These are phyloP conservation scores for Dimargaris cristalligena DNA, from an alignment of 192 early-diverging fungal species.

Conservation along the genomic window DNA sequence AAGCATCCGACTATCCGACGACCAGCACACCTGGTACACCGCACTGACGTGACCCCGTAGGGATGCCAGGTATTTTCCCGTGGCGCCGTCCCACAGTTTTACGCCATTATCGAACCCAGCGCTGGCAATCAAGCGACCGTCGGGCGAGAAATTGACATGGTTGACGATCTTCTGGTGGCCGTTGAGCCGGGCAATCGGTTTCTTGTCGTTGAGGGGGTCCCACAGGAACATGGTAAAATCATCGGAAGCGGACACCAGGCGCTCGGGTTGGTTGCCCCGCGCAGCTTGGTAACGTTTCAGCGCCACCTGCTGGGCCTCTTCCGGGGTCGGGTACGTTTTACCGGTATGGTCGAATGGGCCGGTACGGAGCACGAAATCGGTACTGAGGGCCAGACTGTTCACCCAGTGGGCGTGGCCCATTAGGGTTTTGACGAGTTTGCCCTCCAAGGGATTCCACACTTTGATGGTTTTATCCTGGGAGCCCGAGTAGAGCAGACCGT, in stretches of 20 bases:
- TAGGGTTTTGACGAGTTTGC: conserved; percentile 67
- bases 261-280: conserved; percentile 49
- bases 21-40: conserved; percentile 94
- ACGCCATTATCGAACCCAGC: conserved; percentile 95
- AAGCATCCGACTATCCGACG: conserved; percentile 80
- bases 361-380: conserved; percentile 78
- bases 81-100: conserved; percentile 87
- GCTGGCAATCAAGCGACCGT: conserved; percentile 73
- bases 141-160: conserved; percentile 85
- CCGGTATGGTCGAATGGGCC: conserved; percentile 81
- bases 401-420: conserved; percentile 96
- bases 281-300: conserved; percentile 56
- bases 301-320: conserved; percentile 58
- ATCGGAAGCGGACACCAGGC: conserved; percentile 84
- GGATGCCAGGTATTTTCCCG: conserved; percentile 80
- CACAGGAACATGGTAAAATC: conserved; percentile 97
- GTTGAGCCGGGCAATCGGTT: conserved; percentile 64
- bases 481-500: conserved; percentile 80
- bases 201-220: conserved; percentile 67
- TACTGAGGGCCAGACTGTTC: conserved; percentile 80
- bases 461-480: conserved; percentile 92
- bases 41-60: conserved; percentile 90
- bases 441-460: conserved; percentile 73
- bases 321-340: conserved; percentile 31
- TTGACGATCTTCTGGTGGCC: conserved; percentile 95